A percentile compares a stretch with the other conserved stretches of the same genome.
Evolutionary conservation across 352 stramenopile genomes (phyloP).

Genomic region (Phytophthora parvispora): DNA sequence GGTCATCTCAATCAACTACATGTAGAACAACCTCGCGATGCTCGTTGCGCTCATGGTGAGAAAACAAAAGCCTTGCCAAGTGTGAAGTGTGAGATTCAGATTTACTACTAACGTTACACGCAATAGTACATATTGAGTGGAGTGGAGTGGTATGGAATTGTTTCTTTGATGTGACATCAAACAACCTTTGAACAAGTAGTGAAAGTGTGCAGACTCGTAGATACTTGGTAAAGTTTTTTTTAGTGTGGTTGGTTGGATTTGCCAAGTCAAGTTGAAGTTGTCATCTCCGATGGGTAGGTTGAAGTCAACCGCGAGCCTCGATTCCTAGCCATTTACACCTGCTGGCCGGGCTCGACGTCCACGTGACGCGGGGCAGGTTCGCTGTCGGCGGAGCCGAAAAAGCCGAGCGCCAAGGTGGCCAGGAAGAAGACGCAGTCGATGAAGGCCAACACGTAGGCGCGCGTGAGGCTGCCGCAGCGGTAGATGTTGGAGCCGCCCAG

Average conservation of each 20-base stretch:
- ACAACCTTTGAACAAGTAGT: too few relatives aligned
- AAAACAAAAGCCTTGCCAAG: too few relatives aligned
- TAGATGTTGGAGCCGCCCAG: constrained; percentile 35
- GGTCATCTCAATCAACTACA: too few relatives aligned
- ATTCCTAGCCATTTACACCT: constrained; percentile 18
- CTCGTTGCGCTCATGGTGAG: too few relatives aligned
- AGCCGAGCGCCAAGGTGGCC: constrained; percentile 34
- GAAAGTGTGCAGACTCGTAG: neutral
- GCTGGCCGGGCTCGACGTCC: constrained; percentile 28
- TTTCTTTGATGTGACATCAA: too few relatives aligned
- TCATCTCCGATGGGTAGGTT: too few relatives aligned
- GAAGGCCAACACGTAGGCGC: constrained; percentile 47
- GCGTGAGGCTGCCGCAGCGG: constrained; percentile 52
- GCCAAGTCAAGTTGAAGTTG: constrained; percentile 7
- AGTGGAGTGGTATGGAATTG: too few relatives aligned
- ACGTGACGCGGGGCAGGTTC: constrained; percentile 21
- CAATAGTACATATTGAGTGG: too few relatives aligned
- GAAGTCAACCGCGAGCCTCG: neutral
- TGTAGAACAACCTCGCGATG: too few relatives aligned
- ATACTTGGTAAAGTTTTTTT: neutral
- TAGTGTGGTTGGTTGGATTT: constrained; percentile 11
- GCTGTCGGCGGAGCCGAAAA: constrained; percentile 18
- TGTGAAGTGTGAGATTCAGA: too few relatives aligned
- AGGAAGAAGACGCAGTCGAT: constrained; percentile 47
- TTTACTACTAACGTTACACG: too few relatives aligned